Percentiles rank a stretch among this genome's conserved stretches.
phyloP scores from a whole-genome alignment of 1,139 yeast genomes.

The Kluyveromyces sp. region DNA sequence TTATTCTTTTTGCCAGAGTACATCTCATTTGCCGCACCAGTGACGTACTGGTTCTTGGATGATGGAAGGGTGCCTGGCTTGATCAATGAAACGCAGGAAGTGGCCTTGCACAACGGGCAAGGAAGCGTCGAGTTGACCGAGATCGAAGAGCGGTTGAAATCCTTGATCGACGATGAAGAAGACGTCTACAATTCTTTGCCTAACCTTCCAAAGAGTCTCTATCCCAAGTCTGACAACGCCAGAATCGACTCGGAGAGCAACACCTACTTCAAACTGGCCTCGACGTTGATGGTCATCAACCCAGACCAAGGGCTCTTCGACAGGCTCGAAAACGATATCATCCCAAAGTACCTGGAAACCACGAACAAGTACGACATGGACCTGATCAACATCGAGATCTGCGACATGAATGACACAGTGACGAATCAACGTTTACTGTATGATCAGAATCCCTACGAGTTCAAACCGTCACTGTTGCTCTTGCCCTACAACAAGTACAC shows the following conservation, averaged over 20 bases:
- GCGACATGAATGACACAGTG: constrained; percentile 23
- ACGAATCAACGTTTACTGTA: constrained; percentile 25
- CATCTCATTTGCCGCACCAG: constrained; percentile 30
- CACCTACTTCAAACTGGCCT: constrained; percentile 22
- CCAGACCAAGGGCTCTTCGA: constrained; percentile 23
- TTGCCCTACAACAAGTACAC: constrained; percentile 29
- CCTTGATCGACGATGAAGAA: constrained; percentile 20
- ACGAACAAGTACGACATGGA: constrained; percentile 29
- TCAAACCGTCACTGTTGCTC: constrained; percentile 23
- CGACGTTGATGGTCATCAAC: constrained; percentile 30
- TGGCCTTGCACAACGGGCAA: constrained; percentile 18
- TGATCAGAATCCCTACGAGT: constrained; percentile 22
- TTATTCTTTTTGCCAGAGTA: constrained; percentile 40
- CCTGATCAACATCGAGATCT: constrained; percentile 27
- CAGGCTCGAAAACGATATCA: constrained; percentile 13
- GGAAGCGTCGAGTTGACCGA: constrained; percentile 17
- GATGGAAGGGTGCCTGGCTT: constrained; percentile 20
- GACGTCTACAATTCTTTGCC: constrained; percentile 31
- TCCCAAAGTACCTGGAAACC: constrained; percentile 19
- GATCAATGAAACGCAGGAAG: constrained; percentile 15
- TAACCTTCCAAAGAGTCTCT: constrained; percentile 21
- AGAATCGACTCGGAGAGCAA: constrained; percentile 9
- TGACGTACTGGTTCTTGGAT: constrained; percentile 27
- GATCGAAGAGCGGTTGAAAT: constrained; percentile 13
- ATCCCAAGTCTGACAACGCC: constrained; percentile 3